Percentiles rank a stretch among this genome's conserved stretches.
These are phyloP conservation scores for Limnanthes douglasii DNA, from an alignment of 345 rosid species.

Conservation along the genomic window DNA sequence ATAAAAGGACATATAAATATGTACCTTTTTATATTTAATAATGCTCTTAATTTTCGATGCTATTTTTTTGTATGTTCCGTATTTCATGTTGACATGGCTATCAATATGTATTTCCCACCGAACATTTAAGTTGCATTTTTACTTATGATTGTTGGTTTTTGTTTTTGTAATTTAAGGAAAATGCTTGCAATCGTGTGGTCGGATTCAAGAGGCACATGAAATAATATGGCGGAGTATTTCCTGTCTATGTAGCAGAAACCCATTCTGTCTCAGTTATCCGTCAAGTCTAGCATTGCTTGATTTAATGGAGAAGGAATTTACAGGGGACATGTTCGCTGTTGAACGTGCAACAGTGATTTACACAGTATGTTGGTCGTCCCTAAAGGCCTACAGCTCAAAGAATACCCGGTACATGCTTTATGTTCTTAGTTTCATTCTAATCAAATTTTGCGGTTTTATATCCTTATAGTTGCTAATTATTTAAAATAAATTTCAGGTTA, in stretches of 20 bases:
- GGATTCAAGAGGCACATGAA: slow-evolving; percentile 48
- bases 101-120: no score
- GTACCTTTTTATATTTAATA: no score
- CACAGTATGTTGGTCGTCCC: slow-evolving; percentile 41
- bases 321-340: slow-evolving; percentile 43
- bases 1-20: no score
- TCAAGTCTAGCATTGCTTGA: slow-evolving; percentile 32
- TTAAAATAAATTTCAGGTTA: no score
- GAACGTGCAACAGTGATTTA: slow-evolving; percentile 62
- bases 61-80: neutral
- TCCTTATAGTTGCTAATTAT: no score
- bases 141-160: slow-evolving; percentile 8
- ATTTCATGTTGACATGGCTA: no score
- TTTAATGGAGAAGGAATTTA: slow-evolving; percentile 44
- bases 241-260: slow-evolving; percentile 30
- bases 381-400: slow-evolving; percentile 34
- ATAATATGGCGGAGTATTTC: slow-evolving; percentile 40
- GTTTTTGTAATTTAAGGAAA: slow-evolving; percentile 71
- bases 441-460: no score
- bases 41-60: no score
- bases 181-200: slow-evolving; percentile 34
- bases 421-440: no score
- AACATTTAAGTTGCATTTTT: slow-evolving; percentile 7
- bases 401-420: slow-evolving; percentile 35
- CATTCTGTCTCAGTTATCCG: slow-evolving; percentile 15